Percentiles rank a stretch among this genome's conserved stretches.
Evolutionary conservation across 2,329 filamentous ascomycete species (phyloP).

Genomic region (Zasmidium citrigriseum): DNA sequence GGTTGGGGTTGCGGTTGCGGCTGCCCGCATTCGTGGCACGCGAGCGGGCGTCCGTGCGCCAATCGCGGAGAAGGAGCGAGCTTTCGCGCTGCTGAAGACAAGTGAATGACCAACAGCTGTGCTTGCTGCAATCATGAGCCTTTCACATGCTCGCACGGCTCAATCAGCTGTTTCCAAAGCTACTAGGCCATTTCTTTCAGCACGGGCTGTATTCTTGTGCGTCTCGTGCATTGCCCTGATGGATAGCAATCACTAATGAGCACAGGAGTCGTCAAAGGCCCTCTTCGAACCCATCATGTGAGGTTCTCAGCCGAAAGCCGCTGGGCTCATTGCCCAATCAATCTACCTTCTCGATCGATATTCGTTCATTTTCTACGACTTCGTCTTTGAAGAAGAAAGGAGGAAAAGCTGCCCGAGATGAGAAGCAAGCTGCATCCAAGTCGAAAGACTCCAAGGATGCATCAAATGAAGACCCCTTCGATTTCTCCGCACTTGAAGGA

Average conservation of each 20-base stretch:
- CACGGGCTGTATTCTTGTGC: not conserved
- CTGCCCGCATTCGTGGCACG: constrained; percentile 1
- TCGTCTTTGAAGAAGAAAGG: constrained; percentile 52
- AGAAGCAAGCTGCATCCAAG: constrained; percentile 30
- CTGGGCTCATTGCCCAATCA: not conserved
- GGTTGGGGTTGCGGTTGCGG: constrained; percentile 2
- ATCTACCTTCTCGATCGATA: not conserved
- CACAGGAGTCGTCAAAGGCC: constrained; percentile 1
- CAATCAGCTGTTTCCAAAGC: not conserved
- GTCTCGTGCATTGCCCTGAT: too few relatives aligned
- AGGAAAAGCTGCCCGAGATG: constrained; percentile 51
- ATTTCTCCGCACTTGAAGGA: constrained; percentile 59
- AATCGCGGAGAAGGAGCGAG: not conserved
- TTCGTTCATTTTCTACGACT: constrained; percentile 45
- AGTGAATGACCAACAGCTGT: too few relatives aligned
- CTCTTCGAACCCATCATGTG: not conserved
- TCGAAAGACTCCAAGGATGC: constrained; percentile 30
- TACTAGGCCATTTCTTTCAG: not conserved
- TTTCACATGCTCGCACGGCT: not conserved
- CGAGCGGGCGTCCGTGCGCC: not conserved
- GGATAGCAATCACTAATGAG: not conserved
- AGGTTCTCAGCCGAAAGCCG: not conserved
- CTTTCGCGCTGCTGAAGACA: too few relatives aligned
- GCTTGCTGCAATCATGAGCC: not conserved
- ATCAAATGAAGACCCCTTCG: constrained; percentile 56